Base-by-base conservation (phyloP, 2,329 filamentous ascomycete genomes). In the Alternaria viburni region DNA sequence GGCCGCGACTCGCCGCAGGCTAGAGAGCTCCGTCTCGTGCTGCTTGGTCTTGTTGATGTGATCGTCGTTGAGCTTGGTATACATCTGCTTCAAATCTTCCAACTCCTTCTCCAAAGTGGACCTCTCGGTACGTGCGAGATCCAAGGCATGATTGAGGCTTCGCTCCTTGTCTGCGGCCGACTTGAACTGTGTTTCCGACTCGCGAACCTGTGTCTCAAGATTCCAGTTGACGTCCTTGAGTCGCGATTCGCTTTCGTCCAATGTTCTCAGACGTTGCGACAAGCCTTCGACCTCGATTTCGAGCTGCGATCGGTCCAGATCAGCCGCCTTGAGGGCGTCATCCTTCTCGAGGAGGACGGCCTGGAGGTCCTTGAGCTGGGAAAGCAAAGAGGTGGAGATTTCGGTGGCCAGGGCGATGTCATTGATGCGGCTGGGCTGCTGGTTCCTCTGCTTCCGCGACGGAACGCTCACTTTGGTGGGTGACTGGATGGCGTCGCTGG, bases 211-310 rank as follows among this genome's bases (percentile, higher is more conserved):
- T 0, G 94, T 97, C 80, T 99, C 96, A 41, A 99, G 86, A 67
- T 92, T 95, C 96, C 96, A 99, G 78, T 98, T 99, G 80, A 98
- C 96, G 75, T 99, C 96, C 81, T 97, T 98, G 83, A 97, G 97
- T 56, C 93, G 90, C 74, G 96, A 91, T 79, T 99, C 96, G 77
- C 92, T 97, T 81, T 99, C 96, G 72, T 97, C 94, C 44, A 97
- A 84, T 7, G 88, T 87, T 75, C 92, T 91, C 68, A 98, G 84
- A 32, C 93, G 89, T 78, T 96, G 92, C 57, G 91, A 87, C 67
- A 96, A 88, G 4, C 87, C 88, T 77, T 97, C 91, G 0, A 90
- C 87, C 69, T 97, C 94, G 32, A 92, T 87, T 78, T 98, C 94
- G 36, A 98, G 85, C 64, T 89, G 88, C 6, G 91, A 90, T 72